Conservation (phyloP, 1,284 basidiomycete species). For the Trichosporon sp. region DNA sequence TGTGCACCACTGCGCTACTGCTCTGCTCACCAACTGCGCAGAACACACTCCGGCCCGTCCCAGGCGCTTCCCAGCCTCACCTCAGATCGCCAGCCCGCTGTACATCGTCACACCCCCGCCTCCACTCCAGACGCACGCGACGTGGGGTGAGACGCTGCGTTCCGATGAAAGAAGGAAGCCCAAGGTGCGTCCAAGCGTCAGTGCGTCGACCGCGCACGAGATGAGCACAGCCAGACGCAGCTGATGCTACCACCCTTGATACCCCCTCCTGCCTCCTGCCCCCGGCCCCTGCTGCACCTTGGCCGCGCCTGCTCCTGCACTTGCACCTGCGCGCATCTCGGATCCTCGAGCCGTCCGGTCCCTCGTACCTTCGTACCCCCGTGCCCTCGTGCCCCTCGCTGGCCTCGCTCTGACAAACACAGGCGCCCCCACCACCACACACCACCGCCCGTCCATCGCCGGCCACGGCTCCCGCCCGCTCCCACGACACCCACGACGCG, state of each 20-base stretch:
- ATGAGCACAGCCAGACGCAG: background rate
- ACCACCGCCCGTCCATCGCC: background rate
- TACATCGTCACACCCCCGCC: background rate
- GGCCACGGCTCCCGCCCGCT: background rate
- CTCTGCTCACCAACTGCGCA: background rate
- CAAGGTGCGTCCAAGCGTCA: background rate
- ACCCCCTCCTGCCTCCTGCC: background rate
- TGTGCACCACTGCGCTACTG: background rate
- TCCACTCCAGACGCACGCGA: background rate
- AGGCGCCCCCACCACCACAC: background rate
- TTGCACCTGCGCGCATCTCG: background rate
- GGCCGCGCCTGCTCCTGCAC: no score
- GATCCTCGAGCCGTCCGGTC: background rate
- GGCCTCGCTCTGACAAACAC: background rate
- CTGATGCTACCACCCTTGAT: background rate
- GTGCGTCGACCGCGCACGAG: background rate
- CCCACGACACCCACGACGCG: background rate
- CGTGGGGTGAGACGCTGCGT: background rate
- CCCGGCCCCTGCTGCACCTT: background rate
- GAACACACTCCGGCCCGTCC: background rate
- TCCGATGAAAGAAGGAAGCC: background rate
- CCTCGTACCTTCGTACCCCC: no score
- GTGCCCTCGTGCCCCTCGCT: background rate
- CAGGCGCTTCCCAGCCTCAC: no score
- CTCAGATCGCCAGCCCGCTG: background rate